phyloP scores from a whole-genome alignment of 352 stramenopile genomes.

The Aphanomyces euteiches region DNA sequence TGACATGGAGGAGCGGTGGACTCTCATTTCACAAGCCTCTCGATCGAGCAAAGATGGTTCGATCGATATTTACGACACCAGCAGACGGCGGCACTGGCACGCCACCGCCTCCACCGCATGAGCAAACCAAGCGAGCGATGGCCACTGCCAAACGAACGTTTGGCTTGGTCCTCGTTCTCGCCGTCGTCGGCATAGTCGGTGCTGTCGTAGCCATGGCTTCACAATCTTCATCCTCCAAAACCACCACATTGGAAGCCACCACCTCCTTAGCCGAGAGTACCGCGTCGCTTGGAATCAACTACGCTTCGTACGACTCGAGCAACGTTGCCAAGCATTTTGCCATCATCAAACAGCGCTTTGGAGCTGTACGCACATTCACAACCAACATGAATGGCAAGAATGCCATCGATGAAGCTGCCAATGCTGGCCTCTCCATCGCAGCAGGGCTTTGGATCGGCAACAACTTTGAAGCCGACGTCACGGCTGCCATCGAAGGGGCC shows the following conservation, averaged over 20 bases:
- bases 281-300: constrained; percentile 29
- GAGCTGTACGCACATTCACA: constrained; percentile 39
- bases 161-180: constrained; percentile 3
- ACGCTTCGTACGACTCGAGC: constrained; percentile 33
- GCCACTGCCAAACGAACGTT: neutral
- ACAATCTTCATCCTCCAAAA: neutral
- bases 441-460: constrained; percentile 37
- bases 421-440: constrained; percentile 36
- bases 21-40: too few species aligned
- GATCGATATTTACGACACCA: too few species aligned
- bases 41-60: too few species aligned
- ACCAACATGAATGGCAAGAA: constrained; percentile 39
- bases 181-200: constrained; percentile 6
- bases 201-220: constrained; percentile 7
- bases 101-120: too few species aligned
- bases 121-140: neutral
- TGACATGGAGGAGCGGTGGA: too few species aligned
- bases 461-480: constrained; percentile 15
- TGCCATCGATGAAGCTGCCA: constrained; percentile 35
- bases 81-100: too few species aligned
- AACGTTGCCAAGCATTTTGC: constrained; percentile 31
- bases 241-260: neutral
- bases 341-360: constrained; percentile 39
- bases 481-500: constrained; percentile 16
- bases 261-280: neutral